Evolutionary conservation across 331 rosid species (phyloP), one percentile per base, ranked within the genome.

Genomic region (Rosa hybrid): DNA sequence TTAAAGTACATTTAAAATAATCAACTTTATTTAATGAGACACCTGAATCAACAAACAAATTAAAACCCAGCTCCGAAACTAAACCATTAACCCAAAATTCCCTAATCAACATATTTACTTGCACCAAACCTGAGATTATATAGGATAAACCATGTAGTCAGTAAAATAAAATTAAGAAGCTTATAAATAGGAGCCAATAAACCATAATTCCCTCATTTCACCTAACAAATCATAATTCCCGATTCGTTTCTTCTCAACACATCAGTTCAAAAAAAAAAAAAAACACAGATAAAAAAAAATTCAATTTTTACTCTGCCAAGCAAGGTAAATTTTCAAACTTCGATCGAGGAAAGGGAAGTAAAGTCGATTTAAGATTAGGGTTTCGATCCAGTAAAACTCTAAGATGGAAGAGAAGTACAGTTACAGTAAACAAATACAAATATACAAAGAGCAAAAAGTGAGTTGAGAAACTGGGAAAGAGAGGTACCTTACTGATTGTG

Each of bases 41-140:
- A 74, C 78, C 68, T 39, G 78, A 74, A n/a, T 70, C 71, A 12
- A 27, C 42, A 39, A 23, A 59, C 78, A 59, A 20, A 42, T 56
- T 56, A 56, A 41, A 57, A 59, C 53, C 44, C 34, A 16, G 71
- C 44, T 34, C 16, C 1, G 8, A 14, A 63, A 30, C 34, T 23
- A 4, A 34, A 46, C 5, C 4, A 12, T 13, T 46, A 21, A 45
- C n/a, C 75, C 42, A 30, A 46, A 71, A 10, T 62, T 65, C 45
- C 46, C 5, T 14, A 34, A 16, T 65, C n/a, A 34, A 30, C 42
- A 65, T 65, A 2, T 63, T 14, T 21, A 59, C 4, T 9, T 25
- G 69, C 7, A 62, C 8, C 20, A 27, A 63, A 25, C 9, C 39
- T 21, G 42, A 45, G 25, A 62, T 11, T 18, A 56, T 17, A 56